Evolutionary conservation across 805 yeast species (phyloP).

Genomic region (Lipomyces oligophaga): DNA sequence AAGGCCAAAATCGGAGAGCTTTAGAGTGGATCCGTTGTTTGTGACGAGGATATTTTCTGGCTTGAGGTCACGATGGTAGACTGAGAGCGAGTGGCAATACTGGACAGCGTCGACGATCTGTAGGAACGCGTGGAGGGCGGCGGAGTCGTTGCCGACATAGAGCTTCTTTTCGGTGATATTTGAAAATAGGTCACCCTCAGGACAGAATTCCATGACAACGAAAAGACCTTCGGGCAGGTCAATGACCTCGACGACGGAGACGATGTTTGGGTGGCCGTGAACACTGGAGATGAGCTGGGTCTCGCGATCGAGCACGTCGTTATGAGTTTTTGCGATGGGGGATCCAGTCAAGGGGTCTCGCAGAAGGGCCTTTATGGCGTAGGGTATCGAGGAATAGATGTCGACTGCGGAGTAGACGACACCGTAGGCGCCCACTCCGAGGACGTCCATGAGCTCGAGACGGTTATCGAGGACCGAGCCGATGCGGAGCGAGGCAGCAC

Average conservation of each 20-base stretch:
- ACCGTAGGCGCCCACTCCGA: conserved; percentile 87
- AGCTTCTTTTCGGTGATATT: conserved; percentile 68
- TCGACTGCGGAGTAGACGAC: conserved; percentile 69
- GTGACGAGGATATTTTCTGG: conserved; percentile 87
- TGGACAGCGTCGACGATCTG: conserved; percentile 81
- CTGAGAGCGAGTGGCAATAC: conserved; percentile 76
- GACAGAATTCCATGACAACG: conserved; percentile 80
- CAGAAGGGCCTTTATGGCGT: conserved; percentile 69
- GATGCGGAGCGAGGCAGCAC: conserved; percentile 21
- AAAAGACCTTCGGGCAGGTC: conserved; percentile 52
- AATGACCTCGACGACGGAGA: conserved; percentile 69
- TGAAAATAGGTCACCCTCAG: conserved; percentile 81
- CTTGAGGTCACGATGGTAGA: conserved; percentile 90
- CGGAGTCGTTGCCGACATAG: conserved; percentile 48
- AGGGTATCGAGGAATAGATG: conserved; percentile 45
- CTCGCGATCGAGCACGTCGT: conserved; percentile 42
- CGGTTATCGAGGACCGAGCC: conserved; percentile 29
- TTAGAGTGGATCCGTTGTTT: conserved; percentile 51
- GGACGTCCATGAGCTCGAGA: conserved; percentile 32
- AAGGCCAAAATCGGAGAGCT: conserved; percentile 84
- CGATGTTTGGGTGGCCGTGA: conserved; percentile 73
- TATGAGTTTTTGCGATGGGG: conserved; percentile 15
- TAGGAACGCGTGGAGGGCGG: conserved; percentile 55
- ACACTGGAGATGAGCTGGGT: conserved; percentile 69
- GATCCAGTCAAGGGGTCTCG: conserved; percentile 37